Evolutionary conservation across 139 green algal genomes (phyloP), one percentile per base, ranked within the genome.

Genomic region (Volvox reticuliferus): DNA sequence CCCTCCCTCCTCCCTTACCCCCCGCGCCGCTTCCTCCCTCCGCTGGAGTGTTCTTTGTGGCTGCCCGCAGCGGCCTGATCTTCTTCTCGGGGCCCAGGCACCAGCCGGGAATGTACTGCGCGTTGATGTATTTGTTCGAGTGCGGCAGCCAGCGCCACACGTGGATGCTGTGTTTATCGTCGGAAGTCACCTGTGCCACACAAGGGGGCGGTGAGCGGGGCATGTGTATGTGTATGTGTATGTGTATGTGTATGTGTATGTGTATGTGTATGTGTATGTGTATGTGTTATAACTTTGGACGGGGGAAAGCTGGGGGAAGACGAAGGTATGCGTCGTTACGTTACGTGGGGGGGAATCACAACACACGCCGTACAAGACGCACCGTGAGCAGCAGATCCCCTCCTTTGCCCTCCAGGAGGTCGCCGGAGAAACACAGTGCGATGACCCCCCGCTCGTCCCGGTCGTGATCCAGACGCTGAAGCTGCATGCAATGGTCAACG

Each of bases 131-230:
- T 77, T 93, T 92, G 82, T 94, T 79, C 18, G 21, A 36, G 35
- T 82, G n/a, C 0, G 91, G 94, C 94, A 95, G 91, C 94, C 94
- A 96, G 37, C 81, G 80, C 94, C 94, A 96, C 68, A 96, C 37
- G 85, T 94, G 93, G 26, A 95, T 91, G 35, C 86, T 93, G 93
- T 96, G 94, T 67, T 90, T 89, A 88, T 96, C 90, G 83, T 96
- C 93, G 0, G 86, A 73, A 20, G 92, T 95, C 30, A 96, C 85
- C 85, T 89, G 81, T 0, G 62, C 1, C 5, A 5, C 44, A 55
- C 44, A 55, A 55, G 9, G 44, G 44, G 44, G 44, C 44, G 44
- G 44, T n/a, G n/a, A n/a, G 44, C 9, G 19, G 35, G 50, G 79
- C 36, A 17, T 44, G 36, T 55, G 44, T 55, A 55, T 55, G 9